A percentile compares a stretch with the other conserved stretches of the same genome.
Evolutionary conservation across 495 filamentous ascomycete genomes (phyloP).

Genomic region (Xeromyces bisporus): DNA sequence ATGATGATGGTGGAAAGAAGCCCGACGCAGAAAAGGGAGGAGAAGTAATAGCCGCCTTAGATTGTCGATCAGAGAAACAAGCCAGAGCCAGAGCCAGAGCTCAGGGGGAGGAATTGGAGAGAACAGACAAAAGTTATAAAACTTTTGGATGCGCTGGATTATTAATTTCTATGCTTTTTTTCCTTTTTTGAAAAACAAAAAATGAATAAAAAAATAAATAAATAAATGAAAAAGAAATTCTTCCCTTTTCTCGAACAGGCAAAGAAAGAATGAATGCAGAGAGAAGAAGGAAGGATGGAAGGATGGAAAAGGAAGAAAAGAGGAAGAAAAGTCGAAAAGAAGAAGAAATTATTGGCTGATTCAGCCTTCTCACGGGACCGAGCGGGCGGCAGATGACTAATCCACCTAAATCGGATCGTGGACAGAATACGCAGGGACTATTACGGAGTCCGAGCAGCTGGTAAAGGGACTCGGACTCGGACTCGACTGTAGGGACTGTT

Average conservation of each 20-base stretch:
- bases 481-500: too few relatives aligned
- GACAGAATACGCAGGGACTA: too few relatives aligned
- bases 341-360: too few relatives aligned
- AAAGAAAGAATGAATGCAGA: conserved; percentile 14
- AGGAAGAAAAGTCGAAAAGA: conserved; percentile 13
- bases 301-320: conserved; percentile 17
- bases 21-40: background rate
- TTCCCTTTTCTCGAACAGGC: conserved; percentile 2
- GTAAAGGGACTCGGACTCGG: too few relatives aligned
- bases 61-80: background rate
- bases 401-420: too few relatives aligned
- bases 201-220: background rate
- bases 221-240: conserved; percentile 3
- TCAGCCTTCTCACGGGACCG: too few relatives aligned
- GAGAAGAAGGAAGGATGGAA: conserved; percentile 13
- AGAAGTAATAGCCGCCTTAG: background rate
- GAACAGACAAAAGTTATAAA: too few relatives aligned
- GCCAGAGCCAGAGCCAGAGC: background rate
- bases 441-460: too few relatives aligned
- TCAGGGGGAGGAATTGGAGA: background rate
- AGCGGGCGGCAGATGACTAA: too few relatives aligned
- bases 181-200: conserved; percentile 5
- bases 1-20: background rate
- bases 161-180: conserved; percentile 2
- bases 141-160: too few relatives aligned